Evolutionary conservation across 805 yeast genomes (phyloP), one percentile per base, ranked within the genome.

Genomic region (Wickerhamiella alocasiicola): DNA sequence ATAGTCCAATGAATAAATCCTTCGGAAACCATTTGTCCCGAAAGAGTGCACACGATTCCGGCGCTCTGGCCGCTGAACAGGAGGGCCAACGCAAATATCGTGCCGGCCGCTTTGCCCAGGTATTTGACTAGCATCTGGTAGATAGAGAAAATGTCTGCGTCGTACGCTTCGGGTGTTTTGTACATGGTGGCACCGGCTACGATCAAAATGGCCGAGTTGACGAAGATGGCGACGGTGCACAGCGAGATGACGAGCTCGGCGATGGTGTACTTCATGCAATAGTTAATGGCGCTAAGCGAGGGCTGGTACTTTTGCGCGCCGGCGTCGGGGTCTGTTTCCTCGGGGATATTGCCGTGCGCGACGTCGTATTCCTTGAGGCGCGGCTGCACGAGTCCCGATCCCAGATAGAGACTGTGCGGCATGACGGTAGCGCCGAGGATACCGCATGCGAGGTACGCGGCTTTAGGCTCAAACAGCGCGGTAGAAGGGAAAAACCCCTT

Each of bases 1-100:
- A 84, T 68, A 5, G 80, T 65, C 81, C 94, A 81, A 45, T 71
- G 66, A 19, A 83, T 66, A 52, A 84, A 87, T 1, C 96, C 96
- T 57, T 85, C 95, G 53, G 83, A 76, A 6, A 85, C 93, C 75
- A 83, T 82, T 57, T 85, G 95, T 27, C 95, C 94, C 2, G 95
- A 87, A 52, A 87, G 68, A 0, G 95, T 87, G 55, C 94, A 85
- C 15, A 85, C 94, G 29, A 88, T 81, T 31, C 95, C 95, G 2
- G 95, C 95, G 52, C 91, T 78, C 55, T 85, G 88, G n/a, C 96
- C 96, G 11, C 88, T 78, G 55, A 81, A 85, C 34, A 85, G 64
- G 60, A 85, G 71, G 1, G 95, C 95, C 37, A 84, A 60, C 0
- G 95, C 95, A 65, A 87, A 85, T 0, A 85, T 78, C 7, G 81